Evolutionary conservation across 163 green algal genomes (phyloP), one percentile per base, ranked within the genome.

Genomic region (Prototheca wickerhamii): DNA sequence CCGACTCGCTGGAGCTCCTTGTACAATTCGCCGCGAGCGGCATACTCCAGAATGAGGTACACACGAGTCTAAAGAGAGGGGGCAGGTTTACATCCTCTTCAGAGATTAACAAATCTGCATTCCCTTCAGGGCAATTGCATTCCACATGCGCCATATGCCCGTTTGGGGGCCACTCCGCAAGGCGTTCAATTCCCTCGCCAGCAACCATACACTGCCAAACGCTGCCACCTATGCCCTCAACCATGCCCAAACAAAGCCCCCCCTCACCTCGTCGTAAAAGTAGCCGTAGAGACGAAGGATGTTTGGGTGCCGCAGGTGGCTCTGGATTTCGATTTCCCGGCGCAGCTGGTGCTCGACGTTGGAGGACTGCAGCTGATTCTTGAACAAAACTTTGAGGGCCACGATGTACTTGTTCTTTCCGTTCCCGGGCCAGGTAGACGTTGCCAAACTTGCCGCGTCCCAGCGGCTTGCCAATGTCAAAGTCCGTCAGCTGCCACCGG

Each of bases 41-140:
- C 94, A 67, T 95, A 99, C 84, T 99, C 94, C 60, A 99, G 80
- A 60, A 99, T 97, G 23, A 99, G 86, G 73, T 96, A 98, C 30
- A 99, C 90, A 32, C 89, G 82, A 28, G 84, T 89, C 20, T 43
- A 21, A 73, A 68, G 96, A 95, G 74, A 92, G 94, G 53, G 89
- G 89, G 55, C 91, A 95, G 57, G 15, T 30, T 20, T 29, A 37
- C n/a, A n/a, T n/a, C n/a, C n/a, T n/a, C n/a, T n/a, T n/a, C n/a
- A n/a, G n/a, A n/a, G n/a, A n/a, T n/a, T n/a, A n/a, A n/a, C n/a
- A n/a, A n/a, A n/a, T n/a, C n/a, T n/a, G n/a, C n/a, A n/a, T n/a
- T n/a, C n/a, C n/a, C n/a, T n/a, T n/a, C n/a, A n/a, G n/a, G n/a
- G n/a, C n/a, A n/a, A n/a, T 49, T 49, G 40, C 40, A 49, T 15